phyloP scores from a whole-genome alignment of 202 grass and related monocot species.

The Zizania palustris region DNA sequence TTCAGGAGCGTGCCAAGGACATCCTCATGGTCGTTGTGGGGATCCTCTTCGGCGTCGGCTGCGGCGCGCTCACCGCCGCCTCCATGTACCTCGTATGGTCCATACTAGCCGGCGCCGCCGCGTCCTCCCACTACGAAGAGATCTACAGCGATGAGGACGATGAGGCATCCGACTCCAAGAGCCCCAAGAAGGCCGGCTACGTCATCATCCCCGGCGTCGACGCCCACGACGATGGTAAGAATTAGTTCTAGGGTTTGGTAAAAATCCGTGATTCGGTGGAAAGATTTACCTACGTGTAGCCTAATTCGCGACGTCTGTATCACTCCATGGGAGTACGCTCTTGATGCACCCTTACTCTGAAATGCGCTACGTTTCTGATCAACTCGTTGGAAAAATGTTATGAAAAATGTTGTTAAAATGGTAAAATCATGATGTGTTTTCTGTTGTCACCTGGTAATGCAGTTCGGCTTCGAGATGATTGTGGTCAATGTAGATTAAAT shows the following conservation, averaged over 20 bases:
- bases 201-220: slow-evolving; percentile 59
- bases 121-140: slow-evolving; percentile 47
- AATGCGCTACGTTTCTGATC: slow-evolving; percentile 34
- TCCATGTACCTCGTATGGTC: slow-evolving; percentile 70
- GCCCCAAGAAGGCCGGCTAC: slow-evolving; percentile 72
- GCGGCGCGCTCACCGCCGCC: slow-evolving; percentile 68
- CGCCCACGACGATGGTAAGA: slow-evolving; percentile 54
- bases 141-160: slow-evolving; percentile 55
- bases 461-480: background rate
- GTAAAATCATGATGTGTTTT: background rate
- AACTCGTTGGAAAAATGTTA: background rate
- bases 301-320: slow-evolving; percentile 13
- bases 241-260: slow-evolving; percentile 56
- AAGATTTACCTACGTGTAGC: background rate
- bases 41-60: slow-evolving; percentile 75
- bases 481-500: background rate
- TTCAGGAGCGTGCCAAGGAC: slow-evolving; percentile 60
- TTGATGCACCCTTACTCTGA: slow-evolving; percentile 19
- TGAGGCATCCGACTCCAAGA: slow-evolving; percentile 49
- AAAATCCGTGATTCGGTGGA: background rate
- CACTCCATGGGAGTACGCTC: slow-evolving; percentile 34
- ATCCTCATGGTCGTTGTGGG: slow-evolving; percentile 65
- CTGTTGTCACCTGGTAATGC: background rate
- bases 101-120: slow-evolving; percentile 46
- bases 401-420: slow-evolving; percentile 33